Conservation (phyloP, 805 yeast species). For the Wickerhamomyces tratensis region DNA sequence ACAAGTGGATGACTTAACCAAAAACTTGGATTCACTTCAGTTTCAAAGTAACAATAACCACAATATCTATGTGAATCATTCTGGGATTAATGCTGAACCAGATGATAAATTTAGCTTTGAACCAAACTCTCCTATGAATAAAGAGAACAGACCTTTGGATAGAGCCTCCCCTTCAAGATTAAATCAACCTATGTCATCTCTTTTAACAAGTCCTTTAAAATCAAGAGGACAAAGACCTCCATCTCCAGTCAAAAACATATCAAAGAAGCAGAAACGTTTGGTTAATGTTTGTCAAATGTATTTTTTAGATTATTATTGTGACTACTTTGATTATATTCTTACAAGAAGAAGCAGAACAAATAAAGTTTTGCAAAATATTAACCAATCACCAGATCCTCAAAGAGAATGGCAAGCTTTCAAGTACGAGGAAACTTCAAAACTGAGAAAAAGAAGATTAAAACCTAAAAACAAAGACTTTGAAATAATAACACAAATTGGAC, state of each 20-base stretch:
- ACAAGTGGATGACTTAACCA: constrained; percentile 16
- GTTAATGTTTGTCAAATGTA: constrained; percentile 91
- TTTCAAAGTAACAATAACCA: constrained; percentile 6
- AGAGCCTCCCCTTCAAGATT: constrained; percentile 18
- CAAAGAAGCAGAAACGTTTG: constrained; percentile 60
- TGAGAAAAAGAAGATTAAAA: constrained; percentile 83
- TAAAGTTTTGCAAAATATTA: constrained; percentile 52
- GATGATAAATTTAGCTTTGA: constrained; percentile 18
- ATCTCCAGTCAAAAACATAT: neutral
- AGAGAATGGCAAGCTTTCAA: constrained; percentile 68
- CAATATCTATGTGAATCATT: constrained; percentile 1
- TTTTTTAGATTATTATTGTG: constrained; percentile 92
- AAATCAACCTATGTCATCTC: constrained; percentile 4
- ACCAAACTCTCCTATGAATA: constrained; percentile 29
- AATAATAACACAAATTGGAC: constrained; percentile 97
- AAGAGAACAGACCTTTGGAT: constrained; percentile 27
- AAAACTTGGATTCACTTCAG: constrained; percentile 18
- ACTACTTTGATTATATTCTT: constrained; percentile 86
- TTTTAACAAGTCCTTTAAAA: constrained; percentile 3
- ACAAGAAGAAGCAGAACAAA: constrained; percentile 75
- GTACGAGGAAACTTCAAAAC: constrained; percentile 73
- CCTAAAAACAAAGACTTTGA: constrained; percentile 94
- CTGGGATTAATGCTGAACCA: neutral
- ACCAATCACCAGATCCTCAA: constrained; percentile 23
- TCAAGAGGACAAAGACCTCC: constrained; percentile 4